Evolutionary conservation across 768 basidiomycete genomes (phyloP).

Genomic region (Boletus huronensis): DNA sequence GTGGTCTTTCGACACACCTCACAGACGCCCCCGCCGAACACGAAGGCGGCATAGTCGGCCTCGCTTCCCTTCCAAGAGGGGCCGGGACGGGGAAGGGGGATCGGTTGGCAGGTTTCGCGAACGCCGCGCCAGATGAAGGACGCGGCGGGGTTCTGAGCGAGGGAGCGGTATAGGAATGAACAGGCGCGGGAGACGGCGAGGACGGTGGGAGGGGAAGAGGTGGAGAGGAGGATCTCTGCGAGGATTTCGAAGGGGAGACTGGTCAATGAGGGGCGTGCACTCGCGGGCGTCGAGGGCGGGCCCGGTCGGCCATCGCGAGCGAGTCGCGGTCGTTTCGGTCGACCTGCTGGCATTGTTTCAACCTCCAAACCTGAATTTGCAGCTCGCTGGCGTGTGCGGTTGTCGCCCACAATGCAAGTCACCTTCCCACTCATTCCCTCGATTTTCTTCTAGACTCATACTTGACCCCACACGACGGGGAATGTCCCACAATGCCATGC

Average conservation of each 20-base stretch:
- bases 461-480: no score
- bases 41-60: conserved; percentile 56
- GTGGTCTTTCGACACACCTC: conserved; percentile 48
- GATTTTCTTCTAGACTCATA: no score
- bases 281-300: background rate
- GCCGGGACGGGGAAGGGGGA: conserved; percentile 41
- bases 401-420: no score
- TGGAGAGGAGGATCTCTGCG: conserved; percentile 55
- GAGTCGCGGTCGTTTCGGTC: background rate
- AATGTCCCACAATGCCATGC: no score
- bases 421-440: no score
- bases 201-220: conserved; percentile 51
- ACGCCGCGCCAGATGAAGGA: conserved; percentile 59
- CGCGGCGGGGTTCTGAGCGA: conserved; percentile 42
- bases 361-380: no score
- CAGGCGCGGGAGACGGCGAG: conserved; percentile 58
- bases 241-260: conserved; percentile 60
- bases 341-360: no score
- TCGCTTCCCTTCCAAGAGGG: conserved; percentile 44
- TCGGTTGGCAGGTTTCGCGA: conserved; percentile 36
- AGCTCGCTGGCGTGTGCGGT: no score
- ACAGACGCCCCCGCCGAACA: conserved; percentile 58
- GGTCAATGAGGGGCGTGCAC: conserved; percentile 7
- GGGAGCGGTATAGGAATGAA: conserved; percentile 49
- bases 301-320: background rate